A percentile compares a stretch with the other conserved stretches of the same genome.
Conservation (phyloP, 2,329 filamentous ascomycete species). For the Cladobotryum mycophilum region DNA sequence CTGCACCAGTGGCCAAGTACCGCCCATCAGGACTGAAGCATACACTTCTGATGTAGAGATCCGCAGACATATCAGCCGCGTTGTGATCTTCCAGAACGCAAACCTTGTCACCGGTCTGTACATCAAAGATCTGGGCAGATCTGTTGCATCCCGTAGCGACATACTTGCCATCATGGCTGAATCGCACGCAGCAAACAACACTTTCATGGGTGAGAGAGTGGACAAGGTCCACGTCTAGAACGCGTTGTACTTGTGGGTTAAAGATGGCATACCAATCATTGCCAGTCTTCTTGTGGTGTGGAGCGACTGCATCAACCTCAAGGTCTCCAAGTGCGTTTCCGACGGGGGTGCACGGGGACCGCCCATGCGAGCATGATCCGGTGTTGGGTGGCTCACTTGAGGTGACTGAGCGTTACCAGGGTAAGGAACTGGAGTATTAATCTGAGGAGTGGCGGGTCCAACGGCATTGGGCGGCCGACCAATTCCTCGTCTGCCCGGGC, state of each 20-base stretch:
- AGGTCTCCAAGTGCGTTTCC: slow-evolving; percentile 72
- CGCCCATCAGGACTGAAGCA: slow-evolving; percentile 97
- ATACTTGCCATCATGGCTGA: slow-evolving; percentile 91
- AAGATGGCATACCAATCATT: slow-evolving; percentile 96
- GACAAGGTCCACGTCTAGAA: slow-evolving; percentile 87
- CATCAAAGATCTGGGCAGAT: slow-evolving; percentile 99
- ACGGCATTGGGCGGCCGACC: slow-evolving; percentile 56
- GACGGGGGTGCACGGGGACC: slow-evolving; percentile 45
- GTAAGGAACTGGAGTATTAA: slow-evolving; percentile 82
- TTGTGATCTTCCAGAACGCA: slow-evolving; percentile 85
- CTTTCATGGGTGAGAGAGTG: slow-evolving; percentile 92
- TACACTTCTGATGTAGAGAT: slow-evolving; percentile 94
- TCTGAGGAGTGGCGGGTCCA: slow-evolving; percentile 82
- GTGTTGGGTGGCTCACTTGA: slow-evolving; percentile 78
- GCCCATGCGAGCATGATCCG: slow-evolving; percentile 53
- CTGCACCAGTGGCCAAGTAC: slow-evolving; percentile 89
- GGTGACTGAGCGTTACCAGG: slow-evolving; percentile 77
- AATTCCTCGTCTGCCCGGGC: slow-evolving; percentile 67
- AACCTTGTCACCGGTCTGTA: slow-evolving; percentile 77
- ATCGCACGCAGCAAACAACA: slow-evolving; percentile 95
- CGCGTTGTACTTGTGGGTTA: slow-evolving; percentile 83
- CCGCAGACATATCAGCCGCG: slow-evolving; percentile 72
- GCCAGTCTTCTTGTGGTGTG: slow-evolving; percentile 81
- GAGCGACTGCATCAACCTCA: slow-evolving; percentile 77
- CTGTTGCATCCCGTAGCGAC: slow-evolving; percentile 96